phyloP scores from a whole-genome alignment of 352 stramenopile genomes.

The Achlya hypogyna region DNA sequence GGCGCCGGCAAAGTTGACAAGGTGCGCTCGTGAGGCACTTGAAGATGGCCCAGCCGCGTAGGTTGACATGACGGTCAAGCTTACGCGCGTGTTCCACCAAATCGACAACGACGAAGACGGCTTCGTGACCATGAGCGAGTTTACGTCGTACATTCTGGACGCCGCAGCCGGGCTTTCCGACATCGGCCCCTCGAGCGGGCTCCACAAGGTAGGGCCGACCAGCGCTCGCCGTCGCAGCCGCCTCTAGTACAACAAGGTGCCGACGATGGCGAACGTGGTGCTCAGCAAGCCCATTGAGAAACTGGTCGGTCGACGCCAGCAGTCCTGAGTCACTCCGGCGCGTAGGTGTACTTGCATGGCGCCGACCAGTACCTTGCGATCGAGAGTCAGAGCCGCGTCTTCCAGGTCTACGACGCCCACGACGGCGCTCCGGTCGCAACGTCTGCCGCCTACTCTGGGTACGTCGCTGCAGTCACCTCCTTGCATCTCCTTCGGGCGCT shows the following conservation, averaged over 20 bases:
- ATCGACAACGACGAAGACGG: conserved; percentile 19
- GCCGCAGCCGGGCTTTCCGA: neutral
- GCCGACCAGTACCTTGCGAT: neutral
- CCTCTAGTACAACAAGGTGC: conserved; percentile 17
- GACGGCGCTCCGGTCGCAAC: neutral
- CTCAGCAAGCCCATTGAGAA: neutral
- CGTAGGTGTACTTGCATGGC: neutral
- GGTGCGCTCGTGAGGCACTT: neutral
- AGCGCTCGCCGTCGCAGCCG: too few relatives aligned
- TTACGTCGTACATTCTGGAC: conserved; percentile 6
- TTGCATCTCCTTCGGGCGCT: too few relatives aligned
- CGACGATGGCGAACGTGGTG: neutral
- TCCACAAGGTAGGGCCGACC: too few relatives aligned
- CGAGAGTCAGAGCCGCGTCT: neutral
- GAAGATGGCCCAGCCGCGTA: neutral
- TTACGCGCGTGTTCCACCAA: conserved; percentile 3
- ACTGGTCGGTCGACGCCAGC: neutral
- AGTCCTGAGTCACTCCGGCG: neutral
- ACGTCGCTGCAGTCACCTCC: neutral
- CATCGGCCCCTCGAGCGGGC: too few relatives aligned
- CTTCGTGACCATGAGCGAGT: conserved; percentile 5
- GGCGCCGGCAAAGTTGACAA: neutral
- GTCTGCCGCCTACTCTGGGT: neutral
- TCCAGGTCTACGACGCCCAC: conserved; percentile 1
- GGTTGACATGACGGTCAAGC: neutral